A percentile compares a stretch with the other conserved stretches of the same genome.
Conservation (phyloP, 2,329 filamentous ascomycete genomes). For the Neurospora sp. region DNA sequence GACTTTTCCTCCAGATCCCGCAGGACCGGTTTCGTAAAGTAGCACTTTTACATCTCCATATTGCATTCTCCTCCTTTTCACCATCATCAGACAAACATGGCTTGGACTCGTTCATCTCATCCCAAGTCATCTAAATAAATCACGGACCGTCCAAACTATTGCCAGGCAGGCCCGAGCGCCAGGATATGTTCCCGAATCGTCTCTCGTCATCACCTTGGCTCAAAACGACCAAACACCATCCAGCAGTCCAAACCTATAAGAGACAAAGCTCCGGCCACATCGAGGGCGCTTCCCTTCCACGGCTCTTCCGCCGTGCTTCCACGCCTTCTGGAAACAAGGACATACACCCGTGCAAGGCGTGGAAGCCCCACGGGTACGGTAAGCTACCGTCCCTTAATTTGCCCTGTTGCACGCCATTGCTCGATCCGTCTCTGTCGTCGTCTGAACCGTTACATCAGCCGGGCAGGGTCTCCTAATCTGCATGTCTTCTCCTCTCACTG, state of each 20-base stretch:
- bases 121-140: background rate
- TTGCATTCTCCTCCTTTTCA: too few relatives aligned
- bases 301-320: background rate
- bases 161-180: background rate
- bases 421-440: background rate
- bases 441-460: background rate
- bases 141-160: background rate
- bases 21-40: background rate
- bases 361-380: background rate
- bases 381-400: background rate
- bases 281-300: background rate
- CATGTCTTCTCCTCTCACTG: background rate
- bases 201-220: background rate
- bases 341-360: background rate
- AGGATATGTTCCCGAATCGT: background rate
- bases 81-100: background rate
- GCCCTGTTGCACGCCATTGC: background rate
- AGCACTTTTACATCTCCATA: background rate
- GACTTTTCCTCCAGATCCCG: background rate
- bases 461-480: background rate
- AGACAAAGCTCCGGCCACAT: background rate
- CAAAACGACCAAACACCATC: background rate
- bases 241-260: background rate
- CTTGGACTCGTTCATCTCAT: background rate
- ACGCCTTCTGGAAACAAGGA: background rate